phyloP scores from a whole-genome alignment of 1,284 basidiomycete genomes.

The Boletus semigastroideus region DNA sequence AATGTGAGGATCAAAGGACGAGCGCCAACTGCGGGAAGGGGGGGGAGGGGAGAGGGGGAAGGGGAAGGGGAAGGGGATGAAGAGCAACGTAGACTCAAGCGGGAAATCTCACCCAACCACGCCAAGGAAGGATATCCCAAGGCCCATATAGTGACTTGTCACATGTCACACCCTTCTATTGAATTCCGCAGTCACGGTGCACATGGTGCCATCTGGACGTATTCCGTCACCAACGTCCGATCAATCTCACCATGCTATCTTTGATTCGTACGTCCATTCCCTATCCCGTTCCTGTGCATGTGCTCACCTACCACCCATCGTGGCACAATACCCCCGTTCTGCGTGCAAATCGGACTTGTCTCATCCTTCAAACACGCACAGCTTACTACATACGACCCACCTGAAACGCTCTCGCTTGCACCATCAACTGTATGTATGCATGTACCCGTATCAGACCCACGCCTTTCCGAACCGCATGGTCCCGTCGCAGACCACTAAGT shows the following conservation, averaged over 20 bases:
- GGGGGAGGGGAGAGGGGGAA: slow-evolving; percentile 5
- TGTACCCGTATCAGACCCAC: too few relatives aligned
- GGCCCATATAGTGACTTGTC: slow-evolving; percentile 10
- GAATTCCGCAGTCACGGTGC: not conserved
- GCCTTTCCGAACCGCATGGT: too few relatives aligned
- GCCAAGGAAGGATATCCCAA: slow-evolving; percentile 1
- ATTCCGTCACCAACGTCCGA: slow-evolving; percentile 5
- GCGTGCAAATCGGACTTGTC: too few relatives aligned
- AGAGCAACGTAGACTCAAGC: slow-evolving; percentile 27
- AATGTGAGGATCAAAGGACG: slow-evolving; percentile 9
- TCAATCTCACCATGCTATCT: slow-evolving; percentile 11
- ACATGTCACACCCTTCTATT: slow-evolving; percentile 11
- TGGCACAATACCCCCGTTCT: too few relatives aligned
- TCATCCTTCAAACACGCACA: too few relatives aligned
- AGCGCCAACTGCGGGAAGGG: not conserved
- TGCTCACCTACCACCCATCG: not conserved
- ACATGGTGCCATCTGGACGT: slow-evolving; percentile 7
- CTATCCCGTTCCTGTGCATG: slow-evolving; percentile 8
- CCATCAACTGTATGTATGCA: too few relatives aligned
- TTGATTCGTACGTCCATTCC: not conserved
- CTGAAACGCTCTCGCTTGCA: too few relatives aligned
- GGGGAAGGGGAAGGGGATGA: slow-evolving; percentile 17
- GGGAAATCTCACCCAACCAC: not conserved
- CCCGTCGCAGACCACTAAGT: not conserved
- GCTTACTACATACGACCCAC: too few relatives aligned